These are phyloP conservation scores for Fraxinus quadrangulata DNA, from an alignment of 257 asterid species.

Conservation along the genomic window DNA sequence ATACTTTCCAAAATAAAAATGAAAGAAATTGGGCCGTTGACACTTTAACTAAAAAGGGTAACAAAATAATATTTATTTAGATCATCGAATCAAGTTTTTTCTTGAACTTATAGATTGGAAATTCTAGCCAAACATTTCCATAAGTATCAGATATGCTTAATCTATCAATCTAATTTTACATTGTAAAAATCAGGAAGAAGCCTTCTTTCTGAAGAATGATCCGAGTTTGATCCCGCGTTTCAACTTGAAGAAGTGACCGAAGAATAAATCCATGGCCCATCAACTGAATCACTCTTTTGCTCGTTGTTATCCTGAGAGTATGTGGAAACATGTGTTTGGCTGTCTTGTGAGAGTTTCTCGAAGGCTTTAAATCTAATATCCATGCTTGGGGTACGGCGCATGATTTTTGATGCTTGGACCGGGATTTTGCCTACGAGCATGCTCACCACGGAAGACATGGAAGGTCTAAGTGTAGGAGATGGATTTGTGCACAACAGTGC, in stretches of 20 bases:
- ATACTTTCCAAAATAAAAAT: too few relatives aligned
- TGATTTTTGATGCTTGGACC: constrained; percentile 71
- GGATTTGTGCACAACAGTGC: constrained; percentile 73
- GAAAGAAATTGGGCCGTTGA: neutral
- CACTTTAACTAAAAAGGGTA: neutral
- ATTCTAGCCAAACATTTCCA: neutral
- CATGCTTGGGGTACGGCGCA: constrained; percentile 41
- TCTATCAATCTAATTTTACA: constrained; percentile 19
- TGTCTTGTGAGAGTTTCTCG: constrained; percentile 64
- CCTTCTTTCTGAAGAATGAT: constrained; percentile 38
- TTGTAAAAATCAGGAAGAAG: constrained; percentile 43
- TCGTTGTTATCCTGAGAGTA: constrained; percentile 48
- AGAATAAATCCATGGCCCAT: constrained; percentile 77
- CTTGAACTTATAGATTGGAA: neutral
- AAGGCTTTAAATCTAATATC: constrained; percentile 68
- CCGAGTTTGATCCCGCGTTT: constrained; percentile 20
- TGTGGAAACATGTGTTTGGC: constrained; percentile 52
- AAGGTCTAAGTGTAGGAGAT: constrained; percentile 76
- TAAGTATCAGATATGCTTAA: constrained; percentile 9
- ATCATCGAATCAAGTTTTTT: neutral
- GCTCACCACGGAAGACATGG: constrained; percentile 77
- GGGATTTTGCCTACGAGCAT: constrained; percentile 83
- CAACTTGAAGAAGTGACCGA: constrained; percentile 50
- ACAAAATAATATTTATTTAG: too few relatives aligned
- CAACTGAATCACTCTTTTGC: constrained; percentile 50